These are phyloP conservation scores for Halophytophthora polymorphica DNA, from an alignment of 352 stramenopile species.

Conservation along the genomic window DNA sequence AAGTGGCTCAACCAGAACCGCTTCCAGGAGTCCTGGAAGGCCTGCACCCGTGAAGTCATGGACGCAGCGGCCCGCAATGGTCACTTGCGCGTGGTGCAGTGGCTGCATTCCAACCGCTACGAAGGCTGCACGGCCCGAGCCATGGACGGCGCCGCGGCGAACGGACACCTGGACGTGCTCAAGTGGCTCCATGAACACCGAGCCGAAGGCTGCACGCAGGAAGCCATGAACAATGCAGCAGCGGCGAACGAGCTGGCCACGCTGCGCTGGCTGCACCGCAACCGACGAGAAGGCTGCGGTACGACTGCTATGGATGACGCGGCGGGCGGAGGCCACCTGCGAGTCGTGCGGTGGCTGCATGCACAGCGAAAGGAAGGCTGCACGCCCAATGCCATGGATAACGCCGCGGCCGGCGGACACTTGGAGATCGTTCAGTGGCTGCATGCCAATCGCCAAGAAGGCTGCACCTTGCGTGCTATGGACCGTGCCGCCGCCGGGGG, in stretches of 20 bases:
- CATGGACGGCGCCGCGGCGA: constrained; percentile 22
- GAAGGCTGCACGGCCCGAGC: not conserved
- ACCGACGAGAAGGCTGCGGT: constrained; percentile 1
- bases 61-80: constrained; percentile 21
- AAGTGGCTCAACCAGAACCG: constrained; percentile 41
- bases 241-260: constrained; percentile 5
- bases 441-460: not conserved
- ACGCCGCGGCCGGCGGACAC: constrained; percentile 13
- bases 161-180: constrained; percentile 17
- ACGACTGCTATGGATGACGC: not conserved
- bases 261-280: constrained; percentile 7
- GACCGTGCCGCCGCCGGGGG: constrained; percentile 11
- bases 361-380: constrained; percentile 1
- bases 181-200: constrained; percentile 5
- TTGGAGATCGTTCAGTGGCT: constrained; percentile 19
- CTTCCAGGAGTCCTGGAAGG: constrained; percentile 26
- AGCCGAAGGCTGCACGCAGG: not conserved
- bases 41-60: constrained; percentile 30
- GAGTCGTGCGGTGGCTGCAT: not conserved
- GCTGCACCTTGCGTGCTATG: constrained; percentile 12
- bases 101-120: constrained; percentile 9
- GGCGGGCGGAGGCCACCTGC: not conserved
- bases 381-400: constrained; percentile 11
- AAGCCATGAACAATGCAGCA: constrained; percentile 7
- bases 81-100: constrained; percentile 8